Base-by-base conservation (phyloP, 768 basidiomycete species). In the Leccinellum rugosiceps region DNA sequence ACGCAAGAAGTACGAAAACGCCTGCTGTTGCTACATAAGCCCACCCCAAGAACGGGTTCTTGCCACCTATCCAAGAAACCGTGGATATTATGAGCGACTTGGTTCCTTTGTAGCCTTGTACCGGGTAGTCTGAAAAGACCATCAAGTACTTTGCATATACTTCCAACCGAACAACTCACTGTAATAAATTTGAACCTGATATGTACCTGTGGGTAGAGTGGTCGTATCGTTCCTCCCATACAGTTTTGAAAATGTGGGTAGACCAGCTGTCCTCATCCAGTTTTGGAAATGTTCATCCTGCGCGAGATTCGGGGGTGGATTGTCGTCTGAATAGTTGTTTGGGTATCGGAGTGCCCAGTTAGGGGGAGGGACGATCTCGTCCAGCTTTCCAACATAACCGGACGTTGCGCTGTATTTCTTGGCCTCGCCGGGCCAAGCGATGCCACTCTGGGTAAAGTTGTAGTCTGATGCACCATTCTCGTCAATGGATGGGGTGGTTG, bases 1-100 rank as follows among this genome's bases (percentile, higher is more conserved):
- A 72, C 25, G 92, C 94, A 43, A 99, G 83, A 13, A 92, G 77
- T 17, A 98, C 86, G 69, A 97, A 98, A 15, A 98, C 79, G 17
- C 81, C 83, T 2, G 95, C 86, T 1, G 94, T 84, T 15, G 88
- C 95, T 46, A 99, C 88, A 68, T 99, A 99, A 2, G 94, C 92
- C 94, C 95, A 98, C 8, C 97, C 97, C 19, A 99, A 80, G 86
- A 99, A 99, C 1, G 94, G 87, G 65, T 99, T 98, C 77, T 96
- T 95, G 41, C 97, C 97, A 11, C 97, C 97, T 69, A 97, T 93
- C 95, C 96, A 98, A 2, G 95, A 93, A 14, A 97, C 94, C 3
- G 96, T 98, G 45, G 94, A 94, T 60, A 99, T 90, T 31, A 99
- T 95, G 58, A 99, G 81, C 0, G 94, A 94, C 74, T 99, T 99